phyloP scores from a whole-genome alignment of 176 grass and related monocot species.

The Puya raimondii region DNA sequence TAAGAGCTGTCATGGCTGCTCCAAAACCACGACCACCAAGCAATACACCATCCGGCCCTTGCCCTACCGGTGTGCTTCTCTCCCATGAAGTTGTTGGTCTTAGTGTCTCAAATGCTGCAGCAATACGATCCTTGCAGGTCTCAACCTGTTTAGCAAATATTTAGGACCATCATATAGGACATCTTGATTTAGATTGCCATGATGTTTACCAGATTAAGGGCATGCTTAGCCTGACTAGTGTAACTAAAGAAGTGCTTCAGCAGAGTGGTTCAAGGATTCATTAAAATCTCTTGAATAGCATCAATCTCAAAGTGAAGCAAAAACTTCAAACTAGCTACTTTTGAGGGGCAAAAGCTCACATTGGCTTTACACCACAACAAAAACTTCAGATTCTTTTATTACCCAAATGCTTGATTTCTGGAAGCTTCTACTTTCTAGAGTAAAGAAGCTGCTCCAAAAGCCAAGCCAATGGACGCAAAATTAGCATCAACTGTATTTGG shows the following conservation, averaged over 20 bases:
- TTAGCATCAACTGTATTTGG: too few species aligned
- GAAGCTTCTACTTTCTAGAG: too few species aligned
- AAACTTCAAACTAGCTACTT: too few species aligned
- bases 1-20: slow-evolving; percentile 64
- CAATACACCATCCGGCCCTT: slow-evolving; percentile 69
- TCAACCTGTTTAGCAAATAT: slow-evolving; percentile 51
- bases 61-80: slow-evolving; percentile 51
- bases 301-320: too few species aligned
- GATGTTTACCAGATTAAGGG: background rate
- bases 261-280: slow-evolving; percentile 13
- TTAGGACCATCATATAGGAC: background rate
- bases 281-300: background rate
- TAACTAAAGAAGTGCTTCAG: too few species aligned
- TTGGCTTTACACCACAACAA: too few species aligned
- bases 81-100: slow-evolving; percentile 85
- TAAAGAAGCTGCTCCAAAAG: too few species aligned
- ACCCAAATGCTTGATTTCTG: too few species aligned
- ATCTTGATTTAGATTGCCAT: background rate
- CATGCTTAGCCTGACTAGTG: too few species aligned
- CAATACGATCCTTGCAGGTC: slow-evolving; percentile 67
- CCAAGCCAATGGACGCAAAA: too few species aligned
- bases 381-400: too few species aligned
- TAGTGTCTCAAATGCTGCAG: slow-evolving; percentile 65
- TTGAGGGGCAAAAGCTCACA: too few species aligned
- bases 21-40: slow-evolving; percentile 79